Conservation (phyloP, 2,329 filamentous ascomycete species). For the Cadophora luteo-olivacea region DNA sequence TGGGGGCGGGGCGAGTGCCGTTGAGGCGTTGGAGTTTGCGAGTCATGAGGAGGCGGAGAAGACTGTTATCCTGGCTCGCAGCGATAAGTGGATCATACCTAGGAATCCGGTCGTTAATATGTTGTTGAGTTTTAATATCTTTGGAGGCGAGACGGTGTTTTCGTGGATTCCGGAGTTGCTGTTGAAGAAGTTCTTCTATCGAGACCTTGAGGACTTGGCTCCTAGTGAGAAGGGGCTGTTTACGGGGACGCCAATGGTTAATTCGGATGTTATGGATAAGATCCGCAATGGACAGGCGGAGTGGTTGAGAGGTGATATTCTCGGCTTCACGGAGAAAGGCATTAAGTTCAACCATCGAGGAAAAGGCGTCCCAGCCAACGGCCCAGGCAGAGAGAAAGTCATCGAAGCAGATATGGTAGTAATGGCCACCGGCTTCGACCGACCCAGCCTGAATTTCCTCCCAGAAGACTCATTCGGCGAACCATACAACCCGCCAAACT, state of each 20-base stretch:
- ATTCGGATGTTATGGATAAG: constrained; percentile 79
- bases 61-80: constrained; percentile 75
- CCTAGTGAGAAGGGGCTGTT: constrained; percentile 77
- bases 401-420: constrained; percentile 79
- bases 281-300: constrained; percentile 74
- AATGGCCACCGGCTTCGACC: constrained; percentile 82
- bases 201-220: constrained; percentile 76
- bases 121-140: constrained; percentile 77
- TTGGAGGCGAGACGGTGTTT: constrained; percentile 76
- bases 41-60: constrained; percentile 69
- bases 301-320: constrained; percentile 84
- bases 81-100: constrained; percentile 88
- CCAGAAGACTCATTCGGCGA: constrained; percentile 75
- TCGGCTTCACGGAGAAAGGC: constrained; percentile 66
- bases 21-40: constrained; percentile 84
- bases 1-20: constrained; percentile 80
- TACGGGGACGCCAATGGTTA: constrained; percentile 86
- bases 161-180: constrained; percentile 81
- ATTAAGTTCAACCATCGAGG: constrained; percentile 75
- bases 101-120: constrained; percentile 77
- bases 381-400: constrained; percentile 69
- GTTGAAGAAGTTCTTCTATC: constrained; percentile 81
- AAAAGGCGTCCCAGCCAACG: constrained; percentile 76
- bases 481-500: constrained; percentile 80
- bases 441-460: constrained; percentile 76